phyloP scores from a whole-genome alignment of 768 basidiomycete species.

The Auricularia sp. region DNA sequence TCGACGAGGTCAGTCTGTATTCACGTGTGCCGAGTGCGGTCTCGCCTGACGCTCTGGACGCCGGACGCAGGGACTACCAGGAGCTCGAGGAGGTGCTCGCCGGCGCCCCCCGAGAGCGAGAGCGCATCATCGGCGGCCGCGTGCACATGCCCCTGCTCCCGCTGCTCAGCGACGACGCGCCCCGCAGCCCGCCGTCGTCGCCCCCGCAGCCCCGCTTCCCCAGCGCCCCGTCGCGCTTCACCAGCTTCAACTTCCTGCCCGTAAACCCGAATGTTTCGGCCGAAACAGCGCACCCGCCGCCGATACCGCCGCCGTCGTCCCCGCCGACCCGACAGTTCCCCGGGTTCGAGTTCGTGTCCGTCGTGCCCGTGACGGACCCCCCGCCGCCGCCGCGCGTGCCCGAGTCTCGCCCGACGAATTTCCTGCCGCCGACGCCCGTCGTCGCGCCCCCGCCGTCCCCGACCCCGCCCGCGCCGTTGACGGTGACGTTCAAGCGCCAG shows the following conservation, averaged over 20 bases:
- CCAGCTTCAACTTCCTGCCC: not conserved
- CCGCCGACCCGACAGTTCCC: not conserved
- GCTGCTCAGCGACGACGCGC: not conserved
- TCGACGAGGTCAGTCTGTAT: not conserved
- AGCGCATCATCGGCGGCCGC: not conserved
- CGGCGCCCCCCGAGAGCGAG: not conserved
- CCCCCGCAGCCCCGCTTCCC: not conserved
- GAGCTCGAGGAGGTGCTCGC: not conserved
- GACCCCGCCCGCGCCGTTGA: not conserved
- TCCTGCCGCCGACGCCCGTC: not conserved
- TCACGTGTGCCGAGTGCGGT: not conserved
- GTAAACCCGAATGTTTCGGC: not conserved
- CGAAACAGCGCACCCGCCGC: not conserved
- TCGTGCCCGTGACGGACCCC: not conserved
- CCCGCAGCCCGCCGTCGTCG: not conserved
- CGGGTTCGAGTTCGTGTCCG: not conserved
- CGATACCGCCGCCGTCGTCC: not conserved
- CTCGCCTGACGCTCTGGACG: not conserved
- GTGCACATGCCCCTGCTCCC: not conserved
- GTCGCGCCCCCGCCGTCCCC: not conserved
- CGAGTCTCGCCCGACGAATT: not conserved
- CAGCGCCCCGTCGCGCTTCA: constrained; percentile 1
- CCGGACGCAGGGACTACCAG: not conserved
- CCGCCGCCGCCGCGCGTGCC: not conserved
- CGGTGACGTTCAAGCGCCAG: not conserved